These are phyloP conservation scores for Elaeagnus macrophylla DNA, from an alignment of 306 rosid species.

Conservation along the genomic window DNA sequence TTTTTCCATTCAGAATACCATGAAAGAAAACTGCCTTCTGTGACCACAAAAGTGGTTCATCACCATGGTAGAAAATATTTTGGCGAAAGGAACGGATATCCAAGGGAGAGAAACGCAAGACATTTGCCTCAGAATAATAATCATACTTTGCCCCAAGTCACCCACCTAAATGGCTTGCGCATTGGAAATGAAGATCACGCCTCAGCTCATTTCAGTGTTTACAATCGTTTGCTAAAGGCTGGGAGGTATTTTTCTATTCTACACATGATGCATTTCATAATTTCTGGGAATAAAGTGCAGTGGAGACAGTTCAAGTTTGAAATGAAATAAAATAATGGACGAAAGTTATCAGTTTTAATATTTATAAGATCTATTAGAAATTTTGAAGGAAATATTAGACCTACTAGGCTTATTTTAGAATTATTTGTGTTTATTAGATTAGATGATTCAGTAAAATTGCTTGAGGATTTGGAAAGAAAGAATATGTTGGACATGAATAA, in stretches of 20 bases:
- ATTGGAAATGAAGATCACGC: slow-evolving; percentile 29
- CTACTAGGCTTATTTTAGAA: slow-evolving; percentile 20
- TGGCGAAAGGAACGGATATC: slow-evolving; percentile 36
- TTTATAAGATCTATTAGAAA: neutral
- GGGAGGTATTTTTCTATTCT: slow-evolving; percentile 50
- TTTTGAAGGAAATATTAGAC: neutral
- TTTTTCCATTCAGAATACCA: slow-evolving; percentile 48
- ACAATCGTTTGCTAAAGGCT: slow-evolving; percentile 51
- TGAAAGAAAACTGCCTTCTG: slow-evolving; percentile 29
- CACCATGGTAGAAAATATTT: slow-evolving; percentile 23
- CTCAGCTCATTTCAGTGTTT: slow-evolving; percentile 42
- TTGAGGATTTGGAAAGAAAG: slow-evolving; percentile 66
- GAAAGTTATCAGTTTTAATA: neutral
- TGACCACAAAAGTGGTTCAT: slow-evolving; percentile 31
- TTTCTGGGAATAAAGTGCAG: neutral
- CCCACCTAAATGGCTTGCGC: slow-evolving; percentile 31
- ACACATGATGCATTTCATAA: slow-evolving; percentile 3
- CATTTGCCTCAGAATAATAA: slow-evolving; percentile 20
- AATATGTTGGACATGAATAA: slow-evolving; percentile 80
- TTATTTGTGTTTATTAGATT: slow-evolving; percentile 45
- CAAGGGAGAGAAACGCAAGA: slow-evolving; percentile 31
- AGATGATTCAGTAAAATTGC: slow-evolving; percentile 51
- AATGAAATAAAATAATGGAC: neutral
- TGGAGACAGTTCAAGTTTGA: too few species aligned
- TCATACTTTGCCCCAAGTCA: slow-evolving; percentile 28